A percentile compares a stretch with the other conserved stretches of the same genome.
Evolutionary conservation across 192 early-diverging fungal genomes (phyloP).

Genomic region (Obelidium mucronatum): DNA sequence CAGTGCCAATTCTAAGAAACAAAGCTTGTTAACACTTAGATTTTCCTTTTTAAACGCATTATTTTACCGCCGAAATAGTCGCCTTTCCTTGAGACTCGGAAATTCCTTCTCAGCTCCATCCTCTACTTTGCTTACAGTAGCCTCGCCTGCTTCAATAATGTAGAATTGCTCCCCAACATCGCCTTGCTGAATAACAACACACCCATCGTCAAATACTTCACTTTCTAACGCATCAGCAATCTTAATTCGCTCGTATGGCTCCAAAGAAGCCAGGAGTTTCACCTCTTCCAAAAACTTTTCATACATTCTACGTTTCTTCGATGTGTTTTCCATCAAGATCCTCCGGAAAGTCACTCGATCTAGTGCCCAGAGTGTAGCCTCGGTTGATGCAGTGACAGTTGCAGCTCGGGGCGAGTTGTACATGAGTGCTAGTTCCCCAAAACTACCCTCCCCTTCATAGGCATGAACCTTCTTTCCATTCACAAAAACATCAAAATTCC

Average conservation of each 20-base stretch:
- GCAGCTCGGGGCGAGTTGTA: slow-evolving; percentile 99
- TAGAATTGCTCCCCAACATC: slow-evolving; percentile 95
- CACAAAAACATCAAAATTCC: slow-evolving; percentile 91
- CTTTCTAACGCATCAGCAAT: slow-evolving; percentile 98
- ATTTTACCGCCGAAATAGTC: slow-evolving; percentile 93
- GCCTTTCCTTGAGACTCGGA: slow-evolving; percentile 70
- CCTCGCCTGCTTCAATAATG: slow-evolving; percentile 93
- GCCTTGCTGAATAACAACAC: slow-evolving; percentile 89
- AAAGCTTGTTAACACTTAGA: not conserved
- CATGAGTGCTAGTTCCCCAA: slow-evolving; percentile 99
- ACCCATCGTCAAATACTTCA: slow-evolving; percentile 83
- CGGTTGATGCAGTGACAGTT: slow-evolving; percentile 86
- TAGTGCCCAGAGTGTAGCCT: slow-evolving; percentile 92
- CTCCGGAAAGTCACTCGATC: slow-evolving; percentile 97
- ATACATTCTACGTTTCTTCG: slow-evolving; percentile 94
- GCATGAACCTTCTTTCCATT: slow-evolving; percentile 76
- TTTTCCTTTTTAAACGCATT: not conserved
- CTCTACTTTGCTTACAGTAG: slow-evolving; percentile 77
- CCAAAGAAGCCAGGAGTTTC: slow-evolving; percentile 83
- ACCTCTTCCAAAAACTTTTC: slow-evolving; percentile 96
- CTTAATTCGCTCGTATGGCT: slow-evolving; percentile 97
- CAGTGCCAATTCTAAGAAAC: slow-evolving; percentile 84
- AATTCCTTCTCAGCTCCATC: slow-evolving; percentile 75
- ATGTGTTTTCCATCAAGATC: slow-evolving; percentile 98
- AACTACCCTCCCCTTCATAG: slow-evolving; percentile 86